Evolutionary conservation across 2,329 filamentous ascomycete species (phyloP).

Genomic region (Hypoxylon sp.): DNA sequence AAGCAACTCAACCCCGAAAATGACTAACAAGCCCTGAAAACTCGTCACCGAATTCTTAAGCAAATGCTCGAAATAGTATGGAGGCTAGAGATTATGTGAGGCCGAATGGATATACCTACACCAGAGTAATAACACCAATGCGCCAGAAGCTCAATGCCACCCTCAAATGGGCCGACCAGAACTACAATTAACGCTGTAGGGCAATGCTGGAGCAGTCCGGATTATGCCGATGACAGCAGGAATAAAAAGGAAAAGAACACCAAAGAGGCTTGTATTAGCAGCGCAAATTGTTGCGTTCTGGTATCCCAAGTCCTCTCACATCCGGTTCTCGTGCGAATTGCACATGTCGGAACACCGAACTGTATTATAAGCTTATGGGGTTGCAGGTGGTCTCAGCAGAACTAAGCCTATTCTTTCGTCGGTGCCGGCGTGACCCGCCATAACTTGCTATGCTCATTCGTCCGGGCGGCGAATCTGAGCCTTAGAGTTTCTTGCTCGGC

Average conservation of each 20-base stretch:
- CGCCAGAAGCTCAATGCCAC: not conserved
- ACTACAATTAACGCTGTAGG: not conserved
- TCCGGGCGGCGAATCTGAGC: slow-evolving; percentile 42
- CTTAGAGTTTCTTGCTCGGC: not conserved
- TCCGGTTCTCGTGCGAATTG: not conserved
- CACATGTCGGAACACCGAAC: not conserved
- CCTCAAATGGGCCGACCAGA: not conserved
- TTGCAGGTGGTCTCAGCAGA: not conserved
- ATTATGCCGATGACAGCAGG: not conserved
- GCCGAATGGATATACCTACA: not conserved
- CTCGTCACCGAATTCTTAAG: not conserved
- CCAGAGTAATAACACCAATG: not conserved
- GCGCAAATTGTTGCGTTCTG: not conserved
- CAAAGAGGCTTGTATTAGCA: not conserved
- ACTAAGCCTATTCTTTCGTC: slow-evolving; percentile 23
- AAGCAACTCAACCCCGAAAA: no score
- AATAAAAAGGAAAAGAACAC: not conserved
- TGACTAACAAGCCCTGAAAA: not conserved
- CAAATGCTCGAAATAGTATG: not conserved
- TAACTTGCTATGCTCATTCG: slow-evolving; percentile 5
- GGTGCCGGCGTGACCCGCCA: slow-evolving; percentile 57
- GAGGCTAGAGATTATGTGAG: not conserved
- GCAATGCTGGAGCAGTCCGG: not conserved
- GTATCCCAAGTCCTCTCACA: not conserved
- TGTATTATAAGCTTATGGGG: not conserved